Evolutionary conservation across 257 asterid genomes (phyloP).

Genomic region (Pogostemon cablin): DNA sequence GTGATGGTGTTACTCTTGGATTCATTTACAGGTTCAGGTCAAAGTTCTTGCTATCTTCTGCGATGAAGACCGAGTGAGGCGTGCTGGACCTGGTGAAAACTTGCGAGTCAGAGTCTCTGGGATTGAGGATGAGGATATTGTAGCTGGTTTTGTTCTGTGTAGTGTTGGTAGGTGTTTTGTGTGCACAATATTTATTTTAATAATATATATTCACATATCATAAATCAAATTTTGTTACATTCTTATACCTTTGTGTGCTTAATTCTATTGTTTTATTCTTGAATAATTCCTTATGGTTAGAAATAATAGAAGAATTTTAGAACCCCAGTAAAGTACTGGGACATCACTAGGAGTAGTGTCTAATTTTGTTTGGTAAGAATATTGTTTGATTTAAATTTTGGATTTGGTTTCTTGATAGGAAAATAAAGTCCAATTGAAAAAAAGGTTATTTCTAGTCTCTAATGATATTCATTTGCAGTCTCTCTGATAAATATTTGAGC

Average conservation of each 20-base stretch:
- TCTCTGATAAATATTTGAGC: no score
- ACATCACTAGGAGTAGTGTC: no score
- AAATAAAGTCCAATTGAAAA: no score
- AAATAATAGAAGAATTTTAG: background rate
- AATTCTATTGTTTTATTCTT: background rate
- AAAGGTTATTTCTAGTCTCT: no score
- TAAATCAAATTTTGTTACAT: background rate
- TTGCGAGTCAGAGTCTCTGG: conserved; percentile 89
- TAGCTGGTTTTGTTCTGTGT: conserved; percentile 72
- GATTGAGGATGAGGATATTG: conserved; percentile 82
- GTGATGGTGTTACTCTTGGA: conserved; percentile 1
- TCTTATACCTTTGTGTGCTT: background rate
- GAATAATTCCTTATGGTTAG: background rate
- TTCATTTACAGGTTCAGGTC: conserved; percentile 62
- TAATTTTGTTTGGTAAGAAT: no score
- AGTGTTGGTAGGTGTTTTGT: conserved; percentile 57
- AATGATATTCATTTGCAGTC: no score
- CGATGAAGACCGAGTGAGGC: conserved; percentile 75
- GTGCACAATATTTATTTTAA: background rate
- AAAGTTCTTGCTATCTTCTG: conserved; percentile 72
- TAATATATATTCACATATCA: background rate
- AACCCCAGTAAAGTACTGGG: no score
- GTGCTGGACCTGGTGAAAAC: conserved; percentile 94
- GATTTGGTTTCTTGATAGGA: no score
- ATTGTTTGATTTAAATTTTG: no score